A percentile compares a stretch with the other conserved stretches of the same genome.
phyloP scores from a whole-genome alignment of 2,329 filamentous ascomycete species.

The Amauroascus verrucosus region DNA sequence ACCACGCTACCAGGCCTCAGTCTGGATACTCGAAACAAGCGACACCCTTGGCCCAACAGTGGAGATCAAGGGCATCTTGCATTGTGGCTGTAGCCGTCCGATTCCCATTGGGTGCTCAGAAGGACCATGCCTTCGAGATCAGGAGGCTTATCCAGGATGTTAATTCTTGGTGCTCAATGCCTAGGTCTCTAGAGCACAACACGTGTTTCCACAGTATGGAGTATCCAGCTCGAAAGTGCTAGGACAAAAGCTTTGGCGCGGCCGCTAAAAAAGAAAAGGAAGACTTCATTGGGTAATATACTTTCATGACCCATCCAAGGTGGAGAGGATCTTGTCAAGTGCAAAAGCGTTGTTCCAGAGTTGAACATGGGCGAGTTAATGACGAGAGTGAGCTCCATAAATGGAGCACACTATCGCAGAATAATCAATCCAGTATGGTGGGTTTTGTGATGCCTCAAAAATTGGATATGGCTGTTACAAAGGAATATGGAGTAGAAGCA shows the following conservation, averaged over 20 bases:
- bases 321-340: not conserved
- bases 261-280: not conserved
- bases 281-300: not conserved
- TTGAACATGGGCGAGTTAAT: not conserved
- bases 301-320: too few relatives aligned
- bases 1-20: not conserved
- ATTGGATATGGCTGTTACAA: not conserved
- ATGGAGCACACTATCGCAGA: not conserved
- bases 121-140: not conserved
- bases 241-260: not conserved
- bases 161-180: not conserved
- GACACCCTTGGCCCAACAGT: not conserved
- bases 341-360: not conserved
- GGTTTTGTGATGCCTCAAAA: not conserved
- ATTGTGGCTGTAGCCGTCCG: not conserved
- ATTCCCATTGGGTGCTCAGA: not conserved
- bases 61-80: not conserved
- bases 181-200: not conserved
- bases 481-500: too few relatives aligned
- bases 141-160: not conserved
- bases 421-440: not conserved
- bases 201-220: constrained; percentile 2
- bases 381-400: not conserved
- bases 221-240: not conserved
- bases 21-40: not conserved